Evolutionary conservation across 2,329 filamentous ascomycete species (phyloP), one percentile per base, ranked within the genome.

Genomic region (Aureobasidium vineae): DNA sequence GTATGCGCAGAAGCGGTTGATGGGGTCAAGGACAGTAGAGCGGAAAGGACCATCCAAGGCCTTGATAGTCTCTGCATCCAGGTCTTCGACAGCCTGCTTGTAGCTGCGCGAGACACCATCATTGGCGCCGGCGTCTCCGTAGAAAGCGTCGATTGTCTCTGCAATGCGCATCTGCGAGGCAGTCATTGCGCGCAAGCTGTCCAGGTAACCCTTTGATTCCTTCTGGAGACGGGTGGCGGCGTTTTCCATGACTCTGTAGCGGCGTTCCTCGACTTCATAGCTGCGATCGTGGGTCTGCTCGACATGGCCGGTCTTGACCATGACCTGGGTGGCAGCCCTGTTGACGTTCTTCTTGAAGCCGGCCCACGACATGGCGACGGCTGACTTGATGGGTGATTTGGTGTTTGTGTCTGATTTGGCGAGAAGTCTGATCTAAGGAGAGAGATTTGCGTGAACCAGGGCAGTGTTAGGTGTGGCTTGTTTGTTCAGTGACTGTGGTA

Each of bases 221-320:
- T 97, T 98, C 76, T 98, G 95, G 74, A 99, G 82, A 72, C 94
- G 89, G 74, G 91, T 87, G 36, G 94, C 92, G 19, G 96, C 95
- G 6, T 93, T 88, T 79, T 99, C 95, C 92, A 99, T 97, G 4
- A 94, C 97, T 72, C 92, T 90, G 82, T 97, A 99, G 71, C 95
- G 92, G 77, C 94, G 94, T 74, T 70, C 70, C 79, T 99, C 96
- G 63, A 98, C 94, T 80, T 98, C 95, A 79, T 98, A 99, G 78
- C 98, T 95, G 72, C 96, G 91, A 81, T 99, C 95, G 78, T 94
- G 97, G 31, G 95, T 99, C 82, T 95, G 94, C 81, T 99, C 95
- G 73, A 99, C 96, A 82, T 98, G 95, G 68, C 95, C 91, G 67
- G 93, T 96, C 86, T 99, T 99, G 94, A 99, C 98, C 92, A 99